Percentiles rank a stretch among this genome's conserved stretches.
Evolutionary conservation across 1,284 basidiomycete species (phyloP).

Genomic region (Ceratobasidium sp.): DNA sequence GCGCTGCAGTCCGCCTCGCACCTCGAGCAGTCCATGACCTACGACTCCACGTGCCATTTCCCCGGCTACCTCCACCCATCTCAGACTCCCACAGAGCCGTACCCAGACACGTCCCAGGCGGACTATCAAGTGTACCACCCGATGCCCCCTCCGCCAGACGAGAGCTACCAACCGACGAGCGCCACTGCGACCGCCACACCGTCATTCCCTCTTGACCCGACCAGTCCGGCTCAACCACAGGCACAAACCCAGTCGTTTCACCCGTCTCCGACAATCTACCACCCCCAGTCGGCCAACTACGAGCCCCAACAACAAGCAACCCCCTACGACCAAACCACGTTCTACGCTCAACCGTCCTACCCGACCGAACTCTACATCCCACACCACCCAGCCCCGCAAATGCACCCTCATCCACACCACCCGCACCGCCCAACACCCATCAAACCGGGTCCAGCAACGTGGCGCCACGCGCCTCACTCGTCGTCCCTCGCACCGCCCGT

Average conservation of each 20-base stretch:
- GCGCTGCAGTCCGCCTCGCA: slow-evolving; percentile 57
- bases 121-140: slow-evolving; percentile 2
- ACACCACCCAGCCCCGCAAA: not conserved
- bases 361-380: slow-evolving; percentile 9
- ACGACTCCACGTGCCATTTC: slow-evolving; percentile 28
- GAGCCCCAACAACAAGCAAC: slow-evolving; percentile 18
- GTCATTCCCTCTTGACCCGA: slow-evolving; percentile 16
- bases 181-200: slow-evolving; percentile 26
- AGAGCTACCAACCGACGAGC: slow-evolving; percentile 3
- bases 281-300: slow-evolving; percentile 17
- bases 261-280: not conserved
- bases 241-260: slow-evolving; percentile 11
- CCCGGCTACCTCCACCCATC: slow-evolving; percentile 20
- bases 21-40: slow-evolving; percentile 22
- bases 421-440: slow-evolving; percentile 17
- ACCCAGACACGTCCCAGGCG: slow-evolving; percentile 15
- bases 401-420: not conserved
- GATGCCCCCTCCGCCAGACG: not conserved
- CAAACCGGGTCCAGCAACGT: slow-evolving; percentile 30
- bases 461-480: slow-evolving; percentile 41
- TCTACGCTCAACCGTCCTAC: slow-evolving; percentile 9
- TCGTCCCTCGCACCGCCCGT: slow-evolving; percentile 24
- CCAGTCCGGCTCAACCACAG: not conserved
- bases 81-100: slow-evolving; percentile 9
- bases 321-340: slow-evolving; percentile 15